A percentile compares a stretch with the other conserved stretches of the same genome.
These are phyloP conservation scores for Podospora didyma DNA, from an alignment of 495 filamentous ascomycete genomes.

Conservation along the genomic window DNA sequence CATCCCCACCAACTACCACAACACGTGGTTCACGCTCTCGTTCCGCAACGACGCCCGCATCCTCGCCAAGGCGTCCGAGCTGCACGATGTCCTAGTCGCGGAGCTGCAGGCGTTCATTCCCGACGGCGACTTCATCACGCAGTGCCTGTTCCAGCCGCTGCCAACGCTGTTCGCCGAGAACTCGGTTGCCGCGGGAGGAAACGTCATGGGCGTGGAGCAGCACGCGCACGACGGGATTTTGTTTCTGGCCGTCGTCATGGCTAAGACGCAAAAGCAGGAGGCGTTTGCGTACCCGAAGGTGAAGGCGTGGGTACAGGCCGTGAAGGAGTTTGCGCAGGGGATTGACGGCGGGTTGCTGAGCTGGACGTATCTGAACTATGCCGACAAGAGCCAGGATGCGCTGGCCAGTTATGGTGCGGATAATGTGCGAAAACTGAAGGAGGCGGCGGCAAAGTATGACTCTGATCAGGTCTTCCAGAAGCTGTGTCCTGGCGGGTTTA, in stretches of 20 bases:
- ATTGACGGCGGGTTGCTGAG: slow-evolving; percentile 17
- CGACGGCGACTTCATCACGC: slow-evolving; percentile 33
- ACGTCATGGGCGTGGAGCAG: slow-evolving; percentile 47
- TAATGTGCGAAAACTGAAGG: slow-evolving; percentile 34
- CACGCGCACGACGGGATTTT: slow-evolving; percentile 28
- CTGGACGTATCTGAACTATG: slow-evolving; percentile 40
- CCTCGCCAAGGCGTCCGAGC: slow-evolving; percentile 16
- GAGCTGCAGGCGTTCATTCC: slow-evolving; percentile 17
- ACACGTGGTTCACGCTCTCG: slow-evolving; percentile 25
- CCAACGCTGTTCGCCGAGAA: slow-evolving; percentile 34
- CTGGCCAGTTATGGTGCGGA: slow-evolving; percentile 46
- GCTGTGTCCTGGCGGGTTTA: slow-evolving; percentile 35
- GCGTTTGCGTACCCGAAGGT: slow-evolving; percentile 9
- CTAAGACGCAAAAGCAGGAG: slow-evolving; percentile 20
- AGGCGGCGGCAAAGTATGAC: slow-evolving; percentile 45
- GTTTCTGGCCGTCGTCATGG: slow-evolving; percentile 11
- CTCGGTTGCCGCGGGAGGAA: slow-evolving; percentile 44
- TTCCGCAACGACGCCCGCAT: slow-evolving; percentile 26
- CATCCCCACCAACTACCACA: slow-evolving; percentile 6
- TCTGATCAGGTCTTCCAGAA: slow-evolving; percentile 47
- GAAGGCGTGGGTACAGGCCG: slow-evolving; percentile 7
- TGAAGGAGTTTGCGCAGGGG: slow-evolving; percentile 15
- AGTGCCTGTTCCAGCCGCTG: slow-evolving; percentile 47
- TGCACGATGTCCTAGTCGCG: slow-evolving; percentile 18
- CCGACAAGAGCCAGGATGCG: slow-evolving; percentile 37